Evolutionary conservation across 2,329 filamentous ascomycete species (phyloP).

Genomic region (Aspergillus brunneoviolaceus): DNA sequence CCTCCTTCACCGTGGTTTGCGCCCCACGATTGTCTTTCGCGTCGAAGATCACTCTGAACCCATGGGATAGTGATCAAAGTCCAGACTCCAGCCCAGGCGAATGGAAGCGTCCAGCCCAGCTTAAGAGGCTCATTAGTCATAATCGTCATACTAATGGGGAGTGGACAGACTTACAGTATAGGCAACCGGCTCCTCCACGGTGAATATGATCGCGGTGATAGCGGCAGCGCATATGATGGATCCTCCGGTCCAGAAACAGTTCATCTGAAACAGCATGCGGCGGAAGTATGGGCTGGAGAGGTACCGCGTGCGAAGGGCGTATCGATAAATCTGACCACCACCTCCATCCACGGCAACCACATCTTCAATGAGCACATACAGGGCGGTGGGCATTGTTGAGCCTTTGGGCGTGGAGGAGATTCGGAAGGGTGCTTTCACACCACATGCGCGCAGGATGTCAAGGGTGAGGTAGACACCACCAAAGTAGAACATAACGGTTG

Average conservation of each 20-base stretch:
- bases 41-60: constrained; percentile 47
- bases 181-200: constrained; percentile 48
- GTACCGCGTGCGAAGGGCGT: constrained; percentile 53
- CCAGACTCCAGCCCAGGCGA: constrained; percentile 47
- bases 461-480: constrained; percentile 43
- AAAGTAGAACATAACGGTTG: constrained; percentile 49
- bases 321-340: constrained; percentile 56
- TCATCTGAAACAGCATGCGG: constrained; percentile 54
- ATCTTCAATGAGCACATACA: constrained; percentile 67
- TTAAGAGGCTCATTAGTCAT: constrained; percentile 12
- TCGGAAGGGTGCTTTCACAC: constrained; percentile 57
- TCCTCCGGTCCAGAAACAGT: constrained; percentile 58
- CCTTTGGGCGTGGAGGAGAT: constrained; percentile 65
- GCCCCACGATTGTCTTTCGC: constrained; percentile 45
- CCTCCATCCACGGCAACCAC: constrained; percentile 66
- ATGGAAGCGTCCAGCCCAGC: constrained; percentile 20
- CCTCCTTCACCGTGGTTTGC: constrained; percentile 35
- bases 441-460: constrained; percentile 42
- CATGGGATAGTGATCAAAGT: constrained; percentile 47
- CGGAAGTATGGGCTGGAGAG: constrained; percentile 56
- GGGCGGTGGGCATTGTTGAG: constrained; percentile 57
- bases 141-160: background rate
- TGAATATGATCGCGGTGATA: constrained; percentile 52
- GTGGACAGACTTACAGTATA: constrained; percentile 41
- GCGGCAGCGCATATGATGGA: constrained; percentile 49